A percentile compares a stretch with the other conserved stretches of the same genome.
Evolutionary conservation across 2,329 filamentous ascomycete species (phyloP).

Genomic region (Cercospora janseana): DNA sequence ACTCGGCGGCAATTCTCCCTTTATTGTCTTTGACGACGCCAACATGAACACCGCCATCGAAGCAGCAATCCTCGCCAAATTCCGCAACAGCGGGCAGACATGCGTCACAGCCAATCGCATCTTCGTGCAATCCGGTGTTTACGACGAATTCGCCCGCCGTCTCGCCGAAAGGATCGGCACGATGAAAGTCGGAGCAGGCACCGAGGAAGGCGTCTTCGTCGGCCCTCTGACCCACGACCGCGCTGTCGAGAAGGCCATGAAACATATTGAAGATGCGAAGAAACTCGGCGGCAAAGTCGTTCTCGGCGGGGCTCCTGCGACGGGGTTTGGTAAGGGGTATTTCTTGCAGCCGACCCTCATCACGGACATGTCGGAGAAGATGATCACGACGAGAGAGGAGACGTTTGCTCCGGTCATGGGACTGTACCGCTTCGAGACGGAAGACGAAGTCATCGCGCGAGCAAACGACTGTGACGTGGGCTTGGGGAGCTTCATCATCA

Average conservation of each 20-base stretch:
- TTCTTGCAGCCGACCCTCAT: conserved; percentile 91
- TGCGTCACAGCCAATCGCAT: conserved; percentile 47
- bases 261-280: conserved; percentile 76
- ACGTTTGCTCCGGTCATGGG: conserved; percentile 94
- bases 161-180: conserved; percentile 49
- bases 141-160: conserved; percentile 53
- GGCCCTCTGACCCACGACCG: conserved; percentile 83
- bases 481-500: conserved; percentile 92
- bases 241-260: conserved; percentile 74
- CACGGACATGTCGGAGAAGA: conserved; percentile 77
- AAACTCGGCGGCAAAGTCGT: conserved; percentile 73
- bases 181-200: conserved; percentile 24
- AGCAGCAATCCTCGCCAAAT: conserved; percentile 32
- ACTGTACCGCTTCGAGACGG: conserved; percentile 81
- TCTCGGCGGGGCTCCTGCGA: conserved; percentile 58
- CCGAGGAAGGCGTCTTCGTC: conserved; percentile 17
- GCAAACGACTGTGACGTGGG: conserved; percentile 84
- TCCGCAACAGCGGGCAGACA: conserved; percentile 33
- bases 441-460: conserved; percentile 79
- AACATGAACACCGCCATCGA: conserved; percentile 33
- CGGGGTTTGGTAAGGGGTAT: conserved; percentile 49
- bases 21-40: conserved; percentile 39
- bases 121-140: conserved; percentile 53
- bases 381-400: conserved; percentile 83
- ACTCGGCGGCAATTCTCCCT: conserved; percentile 37